These are phyloP conservation scores for Rutidosis leptorrhynchoides DNA, from an alignment of 129 eudicot genomes.

Conservation along the genomic window DNA sequence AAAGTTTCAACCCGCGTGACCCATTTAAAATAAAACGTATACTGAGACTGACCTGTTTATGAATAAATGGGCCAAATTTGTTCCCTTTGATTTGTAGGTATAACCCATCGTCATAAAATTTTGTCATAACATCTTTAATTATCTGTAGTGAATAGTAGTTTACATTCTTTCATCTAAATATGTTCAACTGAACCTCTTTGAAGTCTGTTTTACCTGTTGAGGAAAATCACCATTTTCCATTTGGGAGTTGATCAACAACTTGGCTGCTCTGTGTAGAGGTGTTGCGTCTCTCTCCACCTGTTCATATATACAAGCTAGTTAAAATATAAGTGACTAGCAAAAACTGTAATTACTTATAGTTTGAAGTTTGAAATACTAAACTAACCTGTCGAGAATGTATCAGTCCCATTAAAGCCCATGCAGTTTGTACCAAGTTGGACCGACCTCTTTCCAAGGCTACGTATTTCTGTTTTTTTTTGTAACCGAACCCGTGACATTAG, in stretches of 20 bases:
- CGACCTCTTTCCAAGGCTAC: slow-evolving; percentile 58
- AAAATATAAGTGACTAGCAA: not conserved
- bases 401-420: slow-evolving; percentile 88
- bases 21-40: no score
- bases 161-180: no score
- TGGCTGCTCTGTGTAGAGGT: slow-evolving; percentile 70
- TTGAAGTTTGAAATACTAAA: not conserved
- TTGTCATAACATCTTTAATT: no score
- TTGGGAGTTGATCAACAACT: slow-evolving; percentile 76
- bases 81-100: no score
- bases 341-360: not conserved
- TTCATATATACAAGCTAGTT: not conserved
- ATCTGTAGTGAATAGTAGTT: no score
- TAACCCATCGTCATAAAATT: no score
- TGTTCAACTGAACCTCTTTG: no score
- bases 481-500: not conserved
- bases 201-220: slow-evolving; percentile 73
- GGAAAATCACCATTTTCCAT: slow-evolving; percentile 81
- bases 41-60: not conserved
- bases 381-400: slow-evolving; percentile 76
- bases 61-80: not conserved
- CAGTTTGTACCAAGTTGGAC: slow-evolving; percentile 78
- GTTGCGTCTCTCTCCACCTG: slow-evolving; percentile 61
- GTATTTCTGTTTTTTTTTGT: slow-evolving; percentile 53
- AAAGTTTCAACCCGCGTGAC: not conserved